Evolutionary conservation across 2,329 filamentous ascomycete species (phyloP).

Genomic region (Microsporum ferrugineum): DNA sequence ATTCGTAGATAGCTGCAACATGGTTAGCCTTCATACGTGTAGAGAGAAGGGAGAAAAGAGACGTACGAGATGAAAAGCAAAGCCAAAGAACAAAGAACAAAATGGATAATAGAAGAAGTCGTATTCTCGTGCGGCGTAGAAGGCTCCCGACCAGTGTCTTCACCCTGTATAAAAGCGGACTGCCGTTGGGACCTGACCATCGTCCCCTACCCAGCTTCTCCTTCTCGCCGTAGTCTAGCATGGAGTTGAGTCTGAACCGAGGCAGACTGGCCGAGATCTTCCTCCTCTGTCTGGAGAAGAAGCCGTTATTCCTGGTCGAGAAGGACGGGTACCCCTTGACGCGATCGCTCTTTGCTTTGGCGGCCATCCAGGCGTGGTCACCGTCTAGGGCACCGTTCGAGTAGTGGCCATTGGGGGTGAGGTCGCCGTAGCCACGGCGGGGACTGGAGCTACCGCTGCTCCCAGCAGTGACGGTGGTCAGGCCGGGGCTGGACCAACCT

Average conservation of each 20-base stretch:
- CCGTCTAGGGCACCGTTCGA: constrained; percentile 10
- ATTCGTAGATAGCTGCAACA: constrained; percentile 41
- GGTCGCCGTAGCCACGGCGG: constrained; percentile 37
- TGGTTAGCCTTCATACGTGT: constrained; percentile 13
- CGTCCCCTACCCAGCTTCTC: constrained; percentile 58
- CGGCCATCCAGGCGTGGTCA: constrained; percentile 58
- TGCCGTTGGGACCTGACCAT: constrained; percentile 37
- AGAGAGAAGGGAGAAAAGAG: background rate
- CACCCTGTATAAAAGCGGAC: constrained; percentile 24
- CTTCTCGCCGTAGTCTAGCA: constrained; percentile 55
- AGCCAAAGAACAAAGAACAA: constrained; percentile 52
- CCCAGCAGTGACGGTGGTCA: constrained; percentile 57
- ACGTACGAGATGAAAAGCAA: constrained; percentile 65
- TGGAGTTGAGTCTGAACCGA: constrained; percentile 47
- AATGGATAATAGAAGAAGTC: constrained; percentile 48
- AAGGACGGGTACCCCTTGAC: constrained; percentile 68
- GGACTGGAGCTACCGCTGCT: constrained; percentile 48
- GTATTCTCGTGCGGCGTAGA: constrained; percentile 54
- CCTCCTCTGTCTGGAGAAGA: constrained; percentile 75
- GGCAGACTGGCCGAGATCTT: constrained; percentile 70
- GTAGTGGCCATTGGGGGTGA: constrained; percentile 41
- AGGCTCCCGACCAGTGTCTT: constrained; percentile 37
- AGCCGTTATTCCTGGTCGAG: constrained; percentile 69
- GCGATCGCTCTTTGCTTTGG: constrained; percentile 63
- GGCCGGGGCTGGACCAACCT: constrained; percentile 77